Evolutionary conservation across 1,284 basidiomycete species (phyloP), one percentile per base, ranked within the genome.

Genomic region (Rhodotorula sp.): DNA sequence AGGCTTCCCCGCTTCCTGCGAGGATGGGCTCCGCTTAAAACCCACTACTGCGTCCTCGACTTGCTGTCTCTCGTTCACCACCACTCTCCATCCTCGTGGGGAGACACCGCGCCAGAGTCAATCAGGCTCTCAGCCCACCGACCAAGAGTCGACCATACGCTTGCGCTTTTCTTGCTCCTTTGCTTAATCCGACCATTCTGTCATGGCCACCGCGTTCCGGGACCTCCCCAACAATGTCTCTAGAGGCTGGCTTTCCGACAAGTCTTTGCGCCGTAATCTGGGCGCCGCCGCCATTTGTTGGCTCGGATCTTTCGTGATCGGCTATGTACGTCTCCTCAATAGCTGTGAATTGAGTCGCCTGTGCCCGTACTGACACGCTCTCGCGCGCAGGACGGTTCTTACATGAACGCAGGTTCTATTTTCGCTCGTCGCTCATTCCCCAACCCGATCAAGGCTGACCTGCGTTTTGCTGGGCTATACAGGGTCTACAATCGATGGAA

Each of bases 401-500:
- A 54, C 53, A 54, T 54, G 53, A 54, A 54, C 22, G 37, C 37
- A 42, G 37, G 37, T 42, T 14, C 37, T 42, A 1, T 42, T 42
- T 42, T 14, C 37, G 37, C 37, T 14, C 37, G 3, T 42, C 37
- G 37, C 37, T 42, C 12, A 42, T 12, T 42, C 7, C 33, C 33
- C 33, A 33, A 33, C 33, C 33, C 7, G 7, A 33, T 33, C 7
- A 7, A 4, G 4, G 33, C 33, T 33, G 7, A 33, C 33, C 1
- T 42, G 37, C 10, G 37, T 42, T 42, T 12, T 12, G 10, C 8
- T 12, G 37, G 37, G 37, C 12, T 42, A 22, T 49, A 20, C 7
- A 59, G 18, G 65, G 61, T 3, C 46, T 66, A 0, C 70, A 72
- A 45, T 46, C 70, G 3, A 49, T 72, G 1, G 29, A 53, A 24